Conservation (phyloP, 1,284 basidiomycete genomes). For the Cerrena zonata region DNA sequence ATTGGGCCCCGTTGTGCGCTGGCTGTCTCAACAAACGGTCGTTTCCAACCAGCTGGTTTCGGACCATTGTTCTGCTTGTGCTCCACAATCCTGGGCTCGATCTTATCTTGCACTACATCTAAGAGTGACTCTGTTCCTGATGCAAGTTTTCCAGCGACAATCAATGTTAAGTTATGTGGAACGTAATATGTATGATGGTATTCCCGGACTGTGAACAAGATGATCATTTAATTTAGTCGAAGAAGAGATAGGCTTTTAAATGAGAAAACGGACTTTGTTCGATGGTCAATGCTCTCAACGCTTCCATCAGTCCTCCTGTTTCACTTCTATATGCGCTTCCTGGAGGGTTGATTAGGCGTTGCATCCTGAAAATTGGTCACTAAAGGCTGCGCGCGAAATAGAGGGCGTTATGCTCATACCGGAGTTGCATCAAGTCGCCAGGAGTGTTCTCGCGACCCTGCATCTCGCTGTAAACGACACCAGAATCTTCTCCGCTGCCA, state of each 20-base stretch:
- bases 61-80: constrained; percentile 67
- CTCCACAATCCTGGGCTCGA: constrained; percentile 76
- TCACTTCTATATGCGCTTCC: constrained; percentile 91
- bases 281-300: constrained; percentile 78
- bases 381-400: constrained; percentile 7
- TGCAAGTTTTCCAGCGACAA: constrained; percentile 76
- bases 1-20: constrained; percentile 64
- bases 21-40: constrained; percentile 88
- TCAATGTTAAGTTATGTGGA: constrained; percentile 86
- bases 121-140: constrained; percentile 67
- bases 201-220: constrained; percentile 61
- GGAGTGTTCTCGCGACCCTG: constrained; percentile 94
- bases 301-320: constrained; percentile 94
- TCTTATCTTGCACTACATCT: constrained; percentile 70
- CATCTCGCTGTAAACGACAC: constrained; percentile 98
- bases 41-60: constrained; percentile 78
- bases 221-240: too few relatives aligned
- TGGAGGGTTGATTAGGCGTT: constrained; percentile 75
- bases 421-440: constrained; percentile 83
- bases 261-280: constrained; percentile 70
- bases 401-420: constrained; percentile 40
- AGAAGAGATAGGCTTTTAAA: constrained; percentile 3
- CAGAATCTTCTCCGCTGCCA: constrained; percentile 84
- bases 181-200: constrained; percentile 92
- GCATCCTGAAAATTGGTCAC: constrained; percentile 45